A percentile compares a stretch with the other conserved stretches of the same genome.
phyloP scores from a whole-genome alignment of 73 alveolate genomes.

The Stentor coeruleus region DNA sequence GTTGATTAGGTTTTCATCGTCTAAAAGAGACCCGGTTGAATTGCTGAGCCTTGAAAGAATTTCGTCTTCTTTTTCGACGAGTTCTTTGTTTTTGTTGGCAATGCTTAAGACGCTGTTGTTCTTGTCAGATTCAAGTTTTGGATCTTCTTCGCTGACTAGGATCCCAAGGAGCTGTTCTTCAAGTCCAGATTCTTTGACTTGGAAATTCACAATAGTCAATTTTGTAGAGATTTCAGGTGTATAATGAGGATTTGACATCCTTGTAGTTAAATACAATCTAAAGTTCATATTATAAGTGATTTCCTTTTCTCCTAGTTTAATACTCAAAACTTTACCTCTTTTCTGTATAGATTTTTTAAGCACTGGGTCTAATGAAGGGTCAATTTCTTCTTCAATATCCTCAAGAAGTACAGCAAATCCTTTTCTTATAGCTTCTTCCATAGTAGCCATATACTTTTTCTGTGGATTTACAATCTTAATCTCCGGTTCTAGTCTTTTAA shows the following conservation, averaged over 20 bases:
- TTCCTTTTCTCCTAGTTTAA: constrained; percentile 90
- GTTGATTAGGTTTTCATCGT: constrained; percentile 70
- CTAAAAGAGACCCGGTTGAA: constrained; percentile 60
- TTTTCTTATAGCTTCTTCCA: constrained; percentile 73
- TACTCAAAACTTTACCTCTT: constrained; percentile 38
- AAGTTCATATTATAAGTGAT: constrained; percentile 86
- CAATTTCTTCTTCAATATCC: constrained; percentile 95
- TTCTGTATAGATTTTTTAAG: constrained; percentile 73
- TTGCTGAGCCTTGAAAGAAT: constrained; percentile 66
- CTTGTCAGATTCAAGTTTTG: constrained; percentile 68
- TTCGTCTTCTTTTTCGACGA: constrained; percentile 76
- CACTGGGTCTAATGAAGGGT: constrained; percentile 98
- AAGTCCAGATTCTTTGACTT: constrained; percentile 94
- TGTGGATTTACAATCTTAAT: constrained; percentile 13
- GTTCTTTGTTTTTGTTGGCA: constrained; percentile 57
- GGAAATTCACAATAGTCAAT: constrained; percentile 88
- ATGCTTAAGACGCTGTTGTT: constrained; percentile 53
- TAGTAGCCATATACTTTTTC: constrained; percentile 56
- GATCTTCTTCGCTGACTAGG: constrained; percentile 89
- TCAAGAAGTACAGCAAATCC: constrained; percentile 91
- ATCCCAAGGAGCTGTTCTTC: constrained; percentile 92
- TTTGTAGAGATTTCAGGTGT: constrained; percentile 99
- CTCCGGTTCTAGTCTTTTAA: constrained; percentile 60
- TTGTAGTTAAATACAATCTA: constrained; percentile 96
- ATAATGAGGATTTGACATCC: constrained; percentile 98